These are phyloP conservation scores for Ananas comosus DNA, from an alignment of 176 grass and related monocot genomes.

Conservation along the genomic window DNA sequence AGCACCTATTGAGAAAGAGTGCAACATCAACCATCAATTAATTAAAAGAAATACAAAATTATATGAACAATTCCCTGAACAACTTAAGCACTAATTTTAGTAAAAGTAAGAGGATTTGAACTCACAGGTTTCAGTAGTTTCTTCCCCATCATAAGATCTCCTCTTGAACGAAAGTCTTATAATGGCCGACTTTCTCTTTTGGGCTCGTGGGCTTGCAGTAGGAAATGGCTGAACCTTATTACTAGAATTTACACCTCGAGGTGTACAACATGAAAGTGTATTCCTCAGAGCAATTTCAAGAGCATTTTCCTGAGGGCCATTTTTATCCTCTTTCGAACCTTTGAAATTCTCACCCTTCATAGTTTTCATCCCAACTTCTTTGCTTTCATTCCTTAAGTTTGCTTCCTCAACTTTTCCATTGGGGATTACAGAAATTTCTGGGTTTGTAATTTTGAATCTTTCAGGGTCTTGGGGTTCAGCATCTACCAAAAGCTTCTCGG, in stretches of 20 bases:
- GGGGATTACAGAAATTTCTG: constrained; percentile 22
- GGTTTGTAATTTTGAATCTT: constrained; percentile 23
- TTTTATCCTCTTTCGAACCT: constrained; percentile 26
- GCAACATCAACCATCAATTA: constrained; percentile 12
- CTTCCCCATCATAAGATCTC: constrained; percentile 86
- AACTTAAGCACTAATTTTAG: not conserved
- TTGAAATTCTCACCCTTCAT: constrained; percentile 39
- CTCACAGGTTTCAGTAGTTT: constrained; percentile 89
- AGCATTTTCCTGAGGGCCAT: constrained; percentile 42
- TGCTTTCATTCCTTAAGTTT: constrained; percentile 28
- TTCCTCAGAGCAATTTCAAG: constrained; percentile 53
- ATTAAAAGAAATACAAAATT: not conserved
- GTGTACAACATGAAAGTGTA: constrained; percentile 68
- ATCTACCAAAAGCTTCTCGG: constrained; percentile 24
- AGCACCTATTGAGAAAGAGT: constrained; percentile 39
- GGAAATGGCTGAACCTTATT: constrained; percentile 66
- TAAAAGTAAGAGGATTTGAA: not conserved
- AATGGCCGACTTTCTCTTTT: constrained; percentile 74
- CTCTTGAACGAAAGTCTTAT: constrained; percentile 85
- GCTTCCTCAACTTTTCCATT: constrained; percentile 30
- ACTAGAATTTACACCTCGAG: constrained; percentile 35
- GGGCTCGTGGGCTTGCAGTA: constrained; percentile 40
- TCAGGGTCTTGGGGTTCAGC: constrained; percentile 26
- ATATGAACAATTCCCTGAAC: not conserved
- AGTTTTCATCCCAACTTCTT: constrained; percentile 38